Conservation (phyloP, 768 basidiomycete genomes). For the Trametes maxima region DNA sequence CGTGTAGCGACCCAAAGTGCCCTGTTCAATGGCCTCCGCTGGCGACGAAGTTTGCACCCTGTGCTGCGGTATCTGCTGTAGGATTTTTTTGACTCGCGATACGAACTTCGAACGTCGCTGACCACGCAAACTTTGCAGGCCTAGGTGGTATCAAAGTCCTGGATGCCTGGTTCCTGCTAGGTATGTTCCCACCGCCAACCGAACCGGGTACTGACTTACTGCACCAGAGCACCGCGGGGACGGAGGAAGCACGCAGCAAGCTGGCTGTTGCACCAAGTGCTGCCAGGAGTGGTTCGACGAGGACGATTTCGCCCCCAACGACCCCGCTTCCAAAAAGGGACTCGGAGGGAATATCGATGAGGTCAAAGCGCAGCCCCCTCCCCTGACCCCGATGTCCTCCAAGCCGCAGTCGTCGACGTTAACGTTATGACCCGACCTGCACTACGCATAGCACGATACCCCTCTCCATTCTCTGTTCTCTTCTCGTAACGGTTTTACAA, state of each 20-base stretch:
- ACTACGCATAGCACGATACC: no score
- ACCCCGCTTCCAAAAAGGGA: not conserved
- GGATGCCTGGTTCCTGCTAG: conserved; percentile 2
- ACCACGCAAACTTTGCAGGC: not conserved
- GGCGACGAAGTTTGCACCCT: not conserved
- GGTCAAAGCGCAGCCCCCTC: conserved; percentile 5
- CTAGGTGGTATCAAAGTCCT: not conserved
- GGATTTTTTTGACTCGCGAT: not conserved
- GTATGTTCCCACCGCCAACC: not conserved
- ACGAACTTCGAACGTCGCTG: not conserved
- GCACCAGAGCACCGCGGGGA: not conserved
- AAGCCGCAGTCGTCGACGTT: not conserved
- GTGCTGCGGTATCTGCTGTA: conserved; percentile 15
- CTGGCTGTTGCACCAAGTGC: conserved; percentile 16
- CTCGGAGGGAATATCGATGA: not conserved
- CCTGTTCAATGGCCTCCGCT: not conserved
- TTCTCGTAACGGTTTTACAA: no score
- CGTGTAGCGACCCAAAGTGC: no score
- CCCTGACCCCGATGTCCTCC: not conserved
- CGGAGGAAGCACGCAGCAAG: conserved; percentile 1
- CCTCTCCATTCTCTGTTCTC: no score
- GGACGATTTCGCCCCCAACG: conserved; percentile 14
- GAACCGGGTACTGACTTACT: not conserved
- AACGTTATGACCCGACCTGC: no score
- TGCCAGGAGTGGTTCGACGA: conserved; percentile 17